phyloP scores from a whole-genome alignment of 2,329 filamentous ascomycete species.

The Pseudogymnoascus sp. region DNA sequence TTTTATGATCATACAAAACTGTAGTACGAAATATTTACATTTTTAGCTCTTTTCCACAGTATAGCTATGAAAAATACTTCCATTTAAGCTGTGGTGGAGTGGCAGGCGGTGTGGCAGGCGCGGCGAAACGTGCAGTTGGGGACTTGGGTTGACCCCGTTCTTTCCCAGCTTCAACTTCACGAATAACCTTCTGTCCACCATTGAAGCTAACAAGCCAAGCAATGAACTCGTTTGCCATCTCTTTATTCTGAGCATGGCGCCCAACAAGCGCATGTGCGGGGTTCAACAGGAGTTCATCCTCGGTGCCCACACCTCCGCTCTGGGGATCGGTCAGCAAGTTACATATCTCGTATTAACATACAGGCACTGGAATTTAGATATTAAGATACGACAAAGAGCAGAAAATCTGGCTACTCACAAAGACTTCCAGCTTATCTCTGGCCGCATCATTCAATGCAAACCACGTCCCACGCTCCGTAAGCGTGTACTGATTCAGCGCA shows the following conservation, averaged over 20 bases:
- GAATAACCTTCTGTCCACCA: constrained; percentile 33
- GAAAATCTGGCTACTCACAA: constrained; percentile 17
- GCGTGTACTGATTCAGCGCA: constrained; percentile 37
- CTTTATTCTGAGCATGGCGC: constrained; percentile 28
- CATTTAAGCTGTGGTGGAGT: neutral
- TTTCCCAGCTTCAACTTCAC: constrained; percentile 26
- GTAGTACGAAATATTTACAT: neutral
- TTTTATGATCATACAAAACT: neutral
- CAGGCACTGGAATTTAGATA: neutral
- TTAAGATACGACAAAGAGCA: no score
- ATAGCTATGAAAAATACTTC: constrained; percentile 1
- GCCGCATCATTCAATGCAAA: constrained; percentile 32
- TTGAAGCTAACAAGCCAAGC: constrained; percentile 32
- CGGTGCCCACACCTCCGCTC: constrained; percentile 31
- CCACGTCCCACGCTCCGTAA: constrained; percentile 40
- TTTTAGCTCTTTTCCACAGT: neutral
- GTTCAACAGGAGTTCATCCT: constrained; percentile 34
- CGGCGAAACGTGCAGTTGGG: neutral
- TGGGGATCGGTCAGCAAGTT: constrained; percentile 15
- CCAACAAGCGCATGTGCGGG: constrained; percentile 37
- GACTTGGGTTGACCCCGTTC: neutral
- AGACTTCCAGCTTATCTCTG: constrained; percentile 31
- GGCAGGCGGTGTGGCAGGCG: neutral
- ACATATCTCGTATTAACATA: neutral
- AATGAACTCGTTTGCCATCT: constrained; percentile 32